phyloP scores from a whole-genome alignment of 2,329 filamentous ascomycete species.

The Curvularia verruculosa region DNA sequence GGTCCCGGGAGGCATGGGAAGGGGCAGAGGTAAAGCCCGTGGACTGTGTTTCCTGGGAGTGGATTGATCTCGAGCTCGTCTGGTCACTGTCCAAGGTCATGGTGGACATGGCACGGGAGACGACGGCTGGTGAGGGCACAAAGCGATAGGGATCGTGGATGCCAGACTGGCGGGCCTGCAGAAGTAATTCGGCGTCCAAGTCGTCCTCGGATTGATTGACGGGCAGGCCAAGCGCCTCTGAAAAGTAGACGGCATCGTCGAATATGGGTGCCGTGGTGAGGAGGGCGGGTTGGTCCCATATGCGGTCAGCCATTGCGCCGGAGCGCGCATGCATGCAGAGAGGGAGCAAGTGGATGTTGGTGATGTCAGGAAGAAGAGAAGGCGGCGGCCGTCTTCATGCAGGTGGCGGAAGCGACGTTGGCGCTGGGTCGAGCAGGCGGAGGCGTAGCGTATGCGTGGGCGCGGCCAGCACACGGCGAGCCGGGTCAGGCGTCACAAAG shows the following conservation, averaged over 20 bases:
- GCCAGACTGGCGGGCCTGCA: conserved; percentile 38
- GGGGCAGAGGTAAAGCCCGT: conserved; percentile 43
- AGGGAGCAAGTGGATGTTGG: conserved; percentile 9
- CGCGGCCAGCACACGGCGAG: conserved; percentile 4
- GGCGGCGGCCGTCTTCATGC: conserved; percentile 20
- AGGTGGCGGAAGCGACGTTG: conserved; percentile 21
- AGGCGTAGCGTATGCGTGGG: no score
- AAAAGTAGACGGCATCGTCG: conserved; percentile 40
- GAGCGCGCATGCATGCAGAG: conserved; percentile 38
- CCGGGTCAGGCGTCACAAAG: conserved; percentile 15
- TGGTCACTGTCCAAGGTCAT: conserved; percentile 40
- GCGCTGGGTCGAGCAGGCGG: neutral
- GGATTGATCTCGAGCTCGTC: conserved; percentile 43
- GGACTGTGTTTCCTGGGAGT: conserved; percentile 45
- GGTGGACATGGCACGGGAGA: conserved; percentile 40
- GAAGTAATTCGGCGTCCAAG: conserved; percentile 36
- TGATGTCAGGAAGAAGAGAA: conserved; percentile 29
- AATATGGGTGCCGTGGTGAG: conserved; percentile 43
- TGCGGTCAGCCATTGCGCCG: conserved; percentile 41
- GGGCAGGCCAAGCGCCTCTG: conserved; percentile 40
- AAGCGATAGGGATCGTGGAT: conserved; percentile 44
- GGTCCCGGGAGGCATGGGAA: conserved; percentile 43
- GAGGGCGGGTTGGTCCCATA: conserved; percentile 30
- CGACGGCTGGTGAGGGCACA: conserved; percentile 30
- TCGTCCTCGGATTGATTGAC: conserved; percentile 39